Evolutionary conservation across 2,329 filamentous ascomycete species (phyloP), one percentile per base, ranked within the genome.

Genomic region (Akanthomyces uredinophilus): DNA sequence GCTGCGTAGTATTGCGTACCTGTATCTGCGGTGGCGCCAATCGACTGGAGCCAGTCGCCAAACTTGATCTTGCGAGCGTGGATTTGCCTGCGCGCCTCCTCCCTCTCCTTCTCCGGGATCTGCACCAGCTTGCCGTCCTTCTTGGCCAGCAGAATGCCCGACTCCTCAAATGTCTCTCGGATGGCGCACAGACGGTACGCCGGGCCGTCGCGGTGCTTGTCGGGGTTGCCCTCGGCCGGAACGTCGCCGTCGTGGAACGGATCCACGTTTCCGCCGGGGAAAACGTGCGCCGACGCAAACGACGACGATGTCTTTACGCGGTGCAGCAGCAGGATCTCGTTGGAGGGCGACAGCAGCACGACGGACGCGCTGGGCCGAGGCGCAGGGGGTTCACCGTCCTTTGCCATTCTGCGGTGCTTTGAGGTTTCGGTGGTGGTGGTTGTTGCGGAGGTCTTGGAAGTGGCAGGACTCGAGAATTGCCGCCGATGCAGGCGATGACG

Each of bases 91-190:
- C 93, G 81, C 1, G 87, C 91, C 57, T 79, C 74, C 58, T 92
- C 87, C 32, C 87, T 79, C 63, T 87, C 83, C 1, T 75, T 74
- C 8, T 84, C 80, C 0, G 81, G 73, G 6, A 96, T 72, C 46
- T 86, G 81, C 35, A 95, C 75, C 57, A 94, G 74, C 22, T 78
- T 74, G 0, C 81, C 82, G 6, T 80, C 79, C 62, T 65, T 69
- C 60, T 72, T 79, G 0, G 91, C 91, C 3, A 98, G 81, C 29
- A 98, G 76, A 60, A 97, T 92, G 0, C 95, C 95, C 66, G 90
- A 93, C 77, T 98, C 95, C 73, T 99, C 95, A 71, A 98, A 98
- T 0, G 92, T 92, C 78, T 98, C 95, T 7, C 95, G 82, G 27
- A 98, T 85, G 0, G 93, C 95, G 6, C 89, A 92, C 41, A 91